Evolutionary conservation across 768 basidiomycete genomes (phyloP).

Genomic region (Scleroderma citrinum): DNA sequence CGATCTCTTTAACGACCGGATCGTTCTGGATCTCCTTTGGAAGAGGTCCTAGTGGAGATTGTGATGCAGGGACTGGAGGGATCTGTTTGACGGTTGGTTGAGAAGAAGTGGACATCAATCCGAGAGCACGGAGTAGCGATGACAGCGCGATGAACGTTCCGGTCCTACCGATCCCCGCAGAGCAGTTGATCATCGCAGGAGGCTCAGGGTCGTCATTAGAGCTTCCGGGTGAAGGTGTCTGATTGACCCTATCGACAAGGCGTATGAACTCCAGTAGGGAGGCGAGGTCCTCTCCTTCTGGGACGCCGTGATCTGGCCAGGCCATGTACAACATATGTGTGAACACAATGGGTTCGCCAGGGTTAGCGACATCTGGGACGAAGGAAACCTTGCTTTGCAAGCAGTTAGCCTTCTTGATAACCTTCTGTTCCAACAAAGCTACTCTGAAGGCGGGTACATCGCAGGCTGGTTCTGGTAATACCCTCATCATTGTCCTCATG

Average conservation of each 20-base stretch:
- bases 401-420: slow-evolving; percentile 54
- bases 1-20: slow-evolving; percentile 63
- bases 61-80: slow-evolving; percentile 27
- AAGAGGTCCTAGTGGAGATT: slow-evolving; percentile 56
- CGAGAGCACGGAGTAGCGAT: slow-evolving; percentile 64
- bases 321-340: slow-evolving; percentile 67
- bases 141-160: slow-evolving; percentile 80
- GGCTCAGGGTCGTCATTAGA: slow-evolving; percentile 48
- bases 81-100: slow-evolving; percentile 19
- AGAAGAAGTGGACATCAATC: slow-evolving; percentile 32
- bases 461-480: slow-evolving; percentile 41
- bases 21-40: slow-evolving; percentile 46
- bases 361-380: slow-evolving; percentile 27
- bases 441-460: slow-evolving; percentile 45
- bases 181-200: slow-evolving; percentile 80
- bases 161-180: slow-evolving; percentile 83
- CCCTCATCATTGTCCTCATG: slow-evolving; percentile 46
- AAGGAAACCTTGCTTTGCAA: slow-evolving; percentile 57
- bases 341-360: slow-evolving; percentile 43
- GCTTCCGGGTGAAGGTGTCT: slow-evolving; percentile 29
- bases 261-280: slow-evolving; percentile 56
- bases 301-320: slow-evolving; percentile 88
- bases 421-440: slow-evolving; percentile 43
- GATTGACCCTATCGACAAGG: slow-evolving; percentile 61
- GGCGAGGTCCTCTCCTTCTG: slow-evolving; percentile 50